phyloP scores from a whole-genome alignment of 169 alveolate species.

The Plasmodium coatneyi region DNA sequence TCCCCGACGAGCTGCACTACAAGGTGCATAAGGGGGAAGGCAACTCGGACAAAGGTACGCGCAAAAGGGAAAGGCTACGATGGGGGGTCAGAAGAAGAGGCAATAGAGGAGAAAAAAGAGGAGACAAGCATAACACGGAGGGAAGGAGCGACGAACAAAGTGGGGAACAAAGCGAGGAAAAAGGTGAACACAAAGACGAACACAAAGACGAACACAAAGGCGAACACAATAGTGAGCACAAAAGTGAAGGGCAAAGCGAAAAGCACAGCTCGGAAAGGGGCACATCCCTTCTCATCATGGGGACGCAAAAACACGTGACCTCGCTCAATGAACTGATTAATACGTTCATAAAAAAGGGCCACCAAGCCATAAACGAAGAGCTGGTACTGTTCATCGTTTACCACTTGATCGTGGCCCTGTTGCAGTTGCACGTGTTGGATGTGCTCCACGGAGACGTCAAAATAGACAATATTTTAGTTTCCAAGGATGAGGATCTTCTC shows the following conservation, averaged over 20 bases:
- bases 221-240: background rate
- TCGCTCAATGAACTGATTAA: conserved; percentile 52
- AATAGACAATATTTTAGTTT: conserved; percentile 53
- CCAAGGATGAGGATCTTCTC: conserved; percentile 1
- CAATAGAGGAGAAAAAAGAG: background rate
- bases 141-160: background rate
- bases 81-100: background rate
- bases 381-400: conserved; percentile 39
- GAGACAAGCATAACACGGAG: background rate
- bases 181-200: background rate
- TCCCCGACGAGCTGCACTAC: conserved; percentile 72
- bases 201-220: background rate
- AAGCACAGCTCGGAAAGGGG: background rate
- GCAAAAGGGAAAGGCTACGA: background rate
- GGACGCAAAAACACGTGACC: conserved; percentile 35
- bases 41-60: background rate
- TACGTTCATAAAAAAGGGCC: conserved; percentile 19
- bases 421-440: conserved; percentile 58
- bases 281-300: conserved; percentile 39
- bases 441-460: conserved; percentile 69
- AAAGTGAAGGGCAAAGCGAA: background rate
- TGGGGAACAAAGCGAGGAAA: background rate
- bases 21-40: background rate
- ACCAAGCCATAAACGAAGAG: conserved; percentile 46
- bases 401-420: conserved; percentile 31